phyloP scores from a whole-genome alignment of 805 yeast genomes.

The Diddensiella santjacobensis region DNA sequence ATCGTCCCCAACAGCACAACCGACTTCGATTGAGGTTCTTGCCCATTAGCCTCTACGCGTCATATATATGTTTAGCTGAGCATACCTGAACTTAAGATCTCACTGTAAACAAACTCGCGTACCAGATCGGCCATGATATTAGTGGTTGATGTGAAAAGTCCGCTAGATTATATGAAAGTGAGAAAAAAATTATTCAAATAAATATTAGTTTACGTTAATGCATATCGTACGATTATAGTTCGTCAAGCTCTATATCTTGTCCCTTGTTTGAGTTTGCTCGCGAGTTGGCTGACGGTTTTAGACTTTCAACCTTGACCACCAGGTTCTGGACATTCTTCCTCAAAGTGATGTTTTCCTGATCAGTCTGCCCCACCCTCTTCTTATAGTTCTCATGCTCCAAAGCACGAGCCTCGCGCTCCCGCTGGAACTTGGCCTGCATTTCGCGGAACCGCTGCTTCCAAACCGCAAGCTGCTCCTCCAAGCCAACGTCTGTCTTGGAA shows the following conservation, averaged over 20 bases:
- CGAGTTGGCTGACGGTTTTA: not conserved
- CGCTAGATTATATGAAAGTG: too few relatives aligned
- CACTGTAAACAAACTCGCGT: slow-evolving; percentile 32
- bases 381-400: not conserved
- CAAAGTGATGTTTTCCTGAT: not conserved
- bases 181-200: too few relatives aligned
- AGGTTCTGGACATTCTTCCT: not conserved
- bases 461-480: not conserved
- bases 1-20: slow-evolving; percentile 69
- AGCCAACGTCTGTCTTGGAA: not conserved
- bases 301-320: not conserved
- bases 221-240: not conserved
- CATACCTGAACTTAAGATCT: slow-evolving; percentile 39
- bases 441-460: not conserved
- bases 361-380: not conserved
- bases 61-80: slow-evolving; percentile 1
- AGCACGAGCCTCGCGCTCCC: not conserved
- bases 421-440: not conserved
- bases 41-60: slow-evolving; percentile 24
- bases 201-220: too few relatives aligned
- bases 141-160: too few relatives aligned
- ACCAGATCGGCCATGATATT: slow-evolving; percentile 7
- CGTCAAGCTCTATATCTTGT: not conserved
- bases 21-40: slow-evolving; percentile 61
- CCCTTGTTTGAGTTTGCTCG: not conserved